Evolutionary conservation across 768 basidiomycete genomes (phyloP), one percentile per base, ranked within the genome.

Genomic region (Mycena rebaudengoi): DNA sequence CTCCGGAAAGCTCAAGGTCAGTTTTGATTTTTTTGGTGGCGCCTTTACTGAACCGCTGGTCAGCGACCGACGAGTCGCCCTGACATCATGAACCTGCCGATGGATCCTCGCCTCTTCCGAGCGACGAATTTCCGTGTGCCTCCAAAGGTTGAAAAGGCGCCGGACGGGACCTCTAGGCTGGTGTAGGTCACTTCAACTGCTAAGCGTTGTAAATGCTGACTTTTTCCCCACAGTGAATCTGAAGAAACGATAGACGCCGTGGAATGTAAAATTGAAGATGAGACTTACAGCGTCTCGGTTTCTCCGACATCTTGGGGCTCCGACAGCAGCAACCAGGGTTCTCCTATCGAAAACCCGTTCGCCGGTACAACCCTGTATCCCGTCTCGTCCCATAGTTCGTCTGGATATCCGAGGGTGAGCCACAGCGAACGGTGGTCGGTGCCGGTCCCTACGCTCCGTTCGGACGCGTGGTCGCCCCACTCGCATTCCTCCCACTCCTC

Each of bases 111-210:
- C 61, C 88, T 94, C 66, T 89, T 95, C 72, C 86, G 90, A 44
- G 82, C 90, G 32, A 89, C 91, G 18, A 91, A 91, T 74, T 96
- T 95, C 72, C 86, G 95, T 10, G 87, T 93, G 50, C 94, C 94
- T 3, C 94, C 93, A 2, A 86, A 91, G 71, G 83, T 93, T 29
- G 92, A 93, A 66, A 81, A 88, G 33, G 90, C 89, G 11, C 82
- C 86, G 5, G 91, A 94, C 67, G 88, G 91, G 18, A 84, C 87
- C 57, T 81, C 85, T 23, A 80, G 87, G 60, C 86, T 91, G 52
- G 84, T 88, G 89, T 91, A 76, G 74, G 87, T 82, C 23, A 18
- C 7, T 4, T 18, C 43, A 18, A 33, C 23, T 56, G 48, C 30
- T 12, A 33, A 44, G 53, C 32, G 56, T 46, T 29, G 39, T 48